phyloP scores from a whole-genome alignment of 2,329 filamentous ascomycete genomes.

The Acephala macrosclerotiorum region DNA sequence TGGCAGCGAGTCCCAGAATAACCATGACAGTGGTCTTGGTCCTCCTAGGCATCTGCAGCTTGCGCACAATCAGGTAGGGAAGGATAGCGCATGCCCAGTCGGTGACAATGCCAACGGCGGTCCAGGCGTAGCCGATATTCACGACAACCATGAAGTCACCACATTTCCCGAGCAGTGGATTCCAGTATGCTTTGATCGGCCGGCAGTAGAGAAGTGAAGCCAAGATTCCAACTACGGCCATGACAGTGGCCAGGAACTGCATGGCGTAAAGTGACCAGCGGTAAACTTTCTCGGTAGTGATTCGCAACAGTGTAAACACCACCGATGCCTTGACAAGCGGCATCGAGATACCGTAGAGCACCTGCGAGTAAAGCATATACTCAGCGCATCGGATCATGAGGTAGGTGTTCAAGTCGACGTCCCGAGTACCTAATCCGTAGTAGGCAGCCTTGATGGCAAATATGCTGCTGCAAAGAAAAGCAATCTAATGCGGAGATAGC shows the following conservation, averaged over 20 bases:
- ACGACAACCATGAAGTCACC: conserved; percentile 38
- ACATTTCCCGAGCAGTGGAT: conserved; percentile 33
- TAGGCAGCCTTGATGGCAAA: conserved; percentile 16
- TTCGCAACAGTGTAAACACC: conserved; percentile 16
- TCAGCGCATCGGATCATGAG: conserved; percentile 17
- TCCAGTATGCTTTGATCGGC: conserved; percentile 15
- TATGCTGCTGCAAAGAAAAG: conserved; percentile 8
- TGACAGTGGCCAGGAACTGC: conserved; percentile 14
- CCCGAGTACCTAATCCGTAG: conserved; percentile 15
- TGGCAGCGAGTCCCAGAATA: conserved; percentile 41
- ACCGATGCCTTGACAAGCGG: conserved; percentile 18
- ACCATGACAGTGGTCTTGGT: conserved; percentile 45
- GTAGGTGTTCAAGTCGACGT: conserved; percentile 8
- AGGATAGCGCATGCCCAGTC: conserved; percentile 49
- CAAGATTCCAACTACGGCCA: conserved; percentile 12
- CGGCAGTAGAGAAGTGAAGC: conserved; percentile 16
- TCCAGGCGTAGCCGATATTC: conserved; percentile 46
- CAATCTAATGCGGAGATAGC: not conserved
- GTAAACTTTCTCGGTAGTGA: conserved; percentile 14
- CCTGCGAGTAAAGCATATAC: conserved; percentile 17
- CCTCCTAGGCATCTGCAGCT: conserved; percentile 46
- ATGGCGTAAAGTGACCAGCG: conserved; percentile 17
- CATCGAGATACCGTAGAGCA: conserved; percentile 17
- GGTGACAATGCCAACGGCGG: conserved; percentile 46
- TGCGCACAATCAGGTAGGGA: conserved; percentile 48